phyloP scores from a whole-genome alignment of 2,329 filamentous ascomycete genomes.

The Scedosporium apiospermum region DNA sequence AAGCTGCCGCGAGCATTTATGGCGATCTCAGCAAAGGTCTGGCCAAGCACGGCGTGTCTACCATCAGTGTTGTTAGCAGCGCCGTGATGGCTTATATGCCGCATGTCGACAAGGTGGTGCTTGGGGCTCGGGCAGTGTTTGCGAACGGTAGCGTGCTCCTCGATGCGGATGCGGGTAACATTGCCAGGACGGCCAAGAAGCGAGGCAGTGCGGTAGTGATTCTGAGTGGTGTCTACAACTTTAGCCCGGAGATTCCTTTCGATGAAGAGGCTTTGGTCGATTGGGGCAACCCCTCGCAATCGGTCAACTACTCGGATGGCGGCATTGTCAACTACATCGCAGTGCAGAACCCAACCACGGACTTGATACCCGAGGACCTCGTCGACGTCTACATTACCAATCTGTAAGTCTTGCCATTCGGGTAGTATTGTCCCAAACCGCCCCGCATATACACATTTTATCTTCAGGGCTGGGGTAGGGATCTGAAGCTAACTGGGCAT shows the following conservation, averaged over 20 bases:
- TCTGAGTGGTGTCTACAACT: constrained; percentile 84
- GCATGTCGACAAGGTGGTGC: constrained; percentile 86
- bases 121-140: constrained; percentile 78
- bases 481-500: background rate
- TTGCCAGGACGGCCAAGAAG: constrained; percentile 76
- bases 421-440: too few species aligned
- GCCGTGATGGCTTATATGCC: constrained; percentile 92
- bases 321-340: constrained; percentile 68
- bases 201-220: constrained; percentile 80
- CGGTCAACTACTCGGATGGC: constrained; percentile 71
- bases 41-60: constrained; percentile 65
- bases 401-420: constrained; percentile 27
- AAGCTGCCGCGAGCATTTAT: constrained; percentile 29
- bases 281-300: constrained; percentile 70
- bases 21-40: constrained; percentile 66
- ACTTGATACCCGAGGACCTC: constrained; percentile 69
- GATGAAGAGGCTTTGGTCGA: constrained; percentile 76
- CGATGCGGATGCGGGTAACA: constrained; percentile 71
- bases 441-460: background rate
- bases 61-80: constrained; percentile 76
- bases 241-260: constrained; percentile 82
- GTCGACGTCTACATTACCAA: constrained; percentile 83
- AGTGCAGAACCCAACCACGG: constrained; percentile 69
- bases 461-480: background rate
- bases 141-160: constrained; percentile 82